phyloP scores from a whole-genome alignment of 2,329 filamentous ascomycete species.

The Metarhizium robertsii region DNA sequence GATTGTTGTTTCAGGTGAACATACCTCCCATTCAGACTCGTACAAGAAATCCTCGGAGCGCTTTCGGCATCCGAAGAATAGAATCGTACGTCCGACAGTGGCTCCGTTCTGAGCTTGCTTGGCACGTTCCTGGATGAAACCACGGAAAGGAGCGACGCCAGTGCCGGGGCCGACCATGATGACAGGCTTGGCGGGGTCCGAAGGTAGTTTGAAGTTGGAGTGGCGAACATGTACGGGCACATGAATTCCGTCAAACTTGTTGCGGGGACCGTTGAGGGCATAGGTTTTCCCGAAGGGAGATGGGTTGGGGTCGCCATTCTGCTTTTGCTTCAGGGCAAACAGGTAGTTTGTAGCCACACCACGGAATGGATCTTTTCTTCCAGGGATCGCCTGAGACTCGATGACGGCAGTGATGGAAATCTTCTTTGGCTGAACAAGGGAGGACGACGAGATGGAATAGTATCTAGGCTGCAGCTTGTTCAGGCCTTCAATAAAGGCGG shows the following conservation, averaged over 20 bases:
- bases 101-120: conserved; percentile 72
- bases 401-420: conserved; percentile 94
- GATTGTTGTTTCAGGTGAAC: conserved; percentile 21
- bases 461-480: conserved; percentile 95
- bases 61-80: conserved; percentile 95
- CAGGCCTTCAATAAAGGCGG: conserved; percentile 84
- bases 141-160: conserved; percentile 92
- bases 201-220: conserved; percentile 98
- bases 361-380: conserved; percentile 71
- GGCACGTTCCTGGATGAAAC: conserved; percentile 87
- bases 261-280: conserved; percentile 77
- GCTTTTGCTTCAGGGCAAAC: conserved; percentile 89
- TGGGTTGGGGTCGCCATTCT: conserved; percentile 76
- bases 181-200: conserved; percentile 84
- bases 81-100: conserved; percentile 73
- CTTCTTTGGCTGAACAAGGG: conserved; percentile 84
- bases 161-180: conserved; percentile 97
- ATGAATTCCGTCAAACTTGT: conserved; percentile 94
- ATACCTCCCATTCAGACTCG: conserved; percentile 82
- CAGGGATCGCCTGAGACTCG: conserved; percentile 70
- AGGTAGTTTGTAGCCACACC: conserved; percentile 97
- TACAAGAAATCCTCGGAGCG: conserved; percentile 88
- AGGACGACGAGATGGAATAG: conserved; percentile 98
- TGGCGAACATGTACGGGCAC: conserved; percentile 93
- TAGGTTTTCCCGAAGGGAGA: conserved; percentile 80